Percentiles rank a stretch among this genome's conserved stretches.
Evolutionary conservation across 352 stramenopile species (phyloP).

Genomic region (Phytophthora multivora): DNA sequence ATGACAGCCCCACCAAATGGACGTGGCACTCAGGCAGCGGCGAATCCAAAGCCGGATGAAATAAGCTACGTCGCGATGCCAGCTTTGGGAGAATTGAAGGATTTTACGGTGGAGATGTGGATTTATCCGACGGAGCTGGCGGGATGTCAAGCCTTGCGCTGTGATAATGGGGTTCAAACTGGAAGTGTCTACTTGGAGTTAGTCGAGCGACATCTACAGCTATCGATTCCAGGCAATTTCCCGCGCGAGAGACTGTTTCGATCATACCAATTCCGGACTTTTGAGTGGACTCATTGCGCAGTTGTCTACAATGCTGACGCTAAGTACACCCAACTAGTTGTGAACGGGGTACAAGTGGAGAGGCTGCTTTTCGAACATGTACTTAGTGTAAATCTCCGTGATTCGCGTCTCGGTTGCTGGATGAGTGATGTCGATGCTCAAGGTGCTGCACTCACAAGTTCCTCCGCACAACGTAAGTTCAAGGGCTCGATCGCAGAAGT

Average conservation of each 20-base stretch:
- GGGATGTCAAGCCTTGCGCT: slow-evolving; percentile 70
- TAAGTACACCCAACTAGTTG: slow-evolving; percentile 41
- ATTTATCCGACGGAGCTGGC: slow-evolving; percentile 67
- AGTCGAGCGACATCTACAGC: slow-evolving; percentile 63
- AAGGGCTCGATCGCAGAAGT: slow-evolving; percentile 79
- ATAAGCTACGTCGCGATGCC: slow-evolving; percentile 74
- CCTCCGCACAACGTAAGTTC: slow-evolving; percentile 59
- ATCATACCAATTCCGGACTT: slow-evolving; percentile 49
- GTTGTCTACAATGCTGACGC: slow-evolving; percentile 49
- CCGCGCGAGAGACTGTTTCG: slow-evolving; percentile 77
- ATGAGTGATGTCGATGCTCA: slow-evolving; percentile 55
- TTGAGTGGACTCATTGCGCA: slow-evolving; percentile 75
- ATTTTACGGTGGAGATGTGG: slow-evolving; percentile 87
- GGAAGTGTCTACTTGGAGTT: slow-evolving; percentile 81
- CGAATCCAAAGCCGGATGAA: slow-evolving; percentile 50
- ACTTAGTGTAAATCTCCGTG: slow-evolving; percentile 54
- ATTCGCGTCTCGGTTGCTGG: slow-evolving; percentile 75
- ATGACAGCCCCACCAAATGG: slow-evolving; percentile 18
- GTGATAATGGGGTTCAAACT: slow-evolving; percentile 72
- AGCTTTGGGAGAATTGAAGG: slow-evolving; percentile 55
- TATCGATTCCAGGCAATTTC: slow-evolving; percentile 74
- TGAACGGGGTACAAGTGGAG: slow-evolving; percentile 58
- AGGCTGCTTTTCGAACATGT: slow-evolving; percentile 49
- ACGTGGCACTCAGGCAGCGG: slow-evolving; percentile 21
- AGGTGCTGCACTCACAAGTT: slow-evolving; percentile 32